These are phyloP conservation scores for Ganoderma sp. DNA, from an alignment of 1,284 basidiomycete genomes.

Conservation along the genomic window DNA sequence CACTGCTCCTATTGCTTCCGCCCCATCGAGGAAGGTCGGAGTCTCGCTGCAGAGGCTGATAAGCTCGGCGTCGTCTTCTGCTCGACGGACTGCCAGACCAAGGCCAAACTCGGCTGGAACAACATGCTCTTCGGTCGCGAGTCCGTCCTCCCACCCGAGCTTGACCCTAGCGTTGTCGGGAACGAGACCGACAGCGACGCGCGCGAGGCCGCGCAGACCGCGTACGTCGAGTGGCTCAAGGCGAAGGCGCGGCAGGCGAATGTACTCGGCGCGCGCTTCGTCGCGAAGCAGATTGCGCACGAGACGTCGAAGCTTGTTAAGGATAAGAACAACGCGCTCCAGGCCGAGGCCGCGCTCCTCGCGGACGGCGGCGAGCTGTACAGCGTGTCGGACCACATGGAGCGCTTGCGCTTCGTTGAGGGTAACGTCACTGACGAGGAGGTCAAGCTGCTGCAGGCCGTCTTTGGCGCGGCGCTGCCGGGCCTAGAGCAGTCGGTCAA, in stretches of 20 bases:
- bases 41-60: constrained; percentile 54
- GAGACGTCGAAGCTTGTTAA: constrained; percentile 65
- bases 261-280: constrained; percentile 70
- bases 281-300: constrained; percentile 69
- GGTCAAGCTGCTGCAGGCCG: constrained; percentile 54
- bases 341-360: constrained; percentile 44
- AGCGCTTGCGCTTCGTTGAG: constrained; percentile 72
- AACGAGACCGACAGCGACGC: constrained; percentile 45
- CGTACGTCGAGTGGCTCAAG: constrained; percentile 61
- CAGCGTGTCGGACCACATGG: constrained; percentile 73
- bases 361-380: constrained; percentile 60
- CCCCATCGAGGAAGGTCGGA: constrained; percentile 50
- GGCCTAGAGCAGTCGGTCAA: constrained; percentile 74
- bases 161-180: constrained; percentile 45
- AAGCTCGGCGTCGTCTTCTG: constrained; percentile 69
- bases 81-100: constrained; percentile 67
- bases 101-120: constrained; percentile 64
- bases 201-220: constrained; percentile 62
- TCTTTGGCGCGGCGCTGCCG: constrained; percentile 68
- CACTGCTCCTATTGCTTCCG: constrained; percentile 78
- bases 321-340: constrained; percentile 35
- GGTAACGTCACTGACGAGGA: constrained; percentile 54
- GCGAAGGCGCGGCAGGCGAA: constrained; percentile 49
- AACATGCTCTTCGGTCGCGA: constrained; percentile 74
- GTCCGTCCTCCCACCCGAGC: constrained; percentile 59